These are phyloP conservation scores for Candida verbasci DNA, from an alignment of 805 yeast species.

Conservation along the genomic window DNA sequence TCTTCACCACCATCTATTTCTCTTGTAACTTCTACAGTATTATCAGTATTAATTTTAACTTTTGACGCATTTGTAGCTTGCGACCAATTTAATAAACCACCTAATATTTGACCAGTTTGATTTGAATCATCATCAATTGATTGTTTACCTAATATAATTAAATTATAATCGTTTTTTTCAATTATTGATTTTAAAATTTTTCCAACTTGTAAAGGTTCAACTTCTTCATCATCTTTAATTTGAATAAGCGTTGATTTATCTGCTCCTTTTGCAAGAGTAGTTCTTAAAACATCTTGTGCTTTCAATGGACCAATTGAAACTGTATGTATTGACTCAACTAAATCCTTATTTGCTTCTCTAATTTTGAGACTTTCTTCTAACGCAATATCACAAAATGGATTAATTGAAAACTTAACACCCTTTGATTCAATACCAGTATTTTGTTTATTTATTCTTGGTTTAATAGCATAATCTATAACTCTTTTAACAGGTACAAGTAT, in stretches of 20 bases:
- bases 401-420: conserved; percentile 88
- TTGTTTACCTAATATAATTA: conserved; percentile 91
- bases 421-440: conserved; percentile 80
- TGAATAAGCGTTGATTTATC: conserved; percentile 82
- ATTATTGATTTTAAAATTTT: conserved; percentile 74
- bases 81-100: conserved; percentile 91
- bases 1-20: conserved; percentile 97
- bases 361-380: conserved; percentile 89
- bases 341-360: conserved; percentile 56
- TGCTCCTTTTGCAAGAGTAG: conserved; percentile 92
- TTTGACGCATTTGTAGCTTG: conserved; percentile 94
- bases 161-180: conserved; percentile 64
- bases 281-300: conserved; percentile 82
- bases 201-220: conserved; percentile 89
- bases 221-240: conserved; percentile 58
- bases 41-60: conserved; percentile 54
- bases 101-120: conserved; percentile 96
- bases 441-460: conserved; percentile 86
- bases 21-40: conserved; percentile 68
- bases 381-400: conserved; percentile 98
- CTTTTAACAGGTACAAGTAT: conserved; percentile 93
- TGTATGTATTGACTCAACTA: conserved; percentile 81
- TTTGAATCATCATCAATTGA: conserved; percentile 94
- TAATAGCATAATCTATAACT: conserved; percentile 89
- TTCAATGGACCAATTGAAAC: conserved; percentile 87